Percentiles rank a stretch among this genome's conserved stretches.
Conservation (phyloP, 2,329 filamentous ascomycete genomes). For the Trichoderma polysporum region DNA sequence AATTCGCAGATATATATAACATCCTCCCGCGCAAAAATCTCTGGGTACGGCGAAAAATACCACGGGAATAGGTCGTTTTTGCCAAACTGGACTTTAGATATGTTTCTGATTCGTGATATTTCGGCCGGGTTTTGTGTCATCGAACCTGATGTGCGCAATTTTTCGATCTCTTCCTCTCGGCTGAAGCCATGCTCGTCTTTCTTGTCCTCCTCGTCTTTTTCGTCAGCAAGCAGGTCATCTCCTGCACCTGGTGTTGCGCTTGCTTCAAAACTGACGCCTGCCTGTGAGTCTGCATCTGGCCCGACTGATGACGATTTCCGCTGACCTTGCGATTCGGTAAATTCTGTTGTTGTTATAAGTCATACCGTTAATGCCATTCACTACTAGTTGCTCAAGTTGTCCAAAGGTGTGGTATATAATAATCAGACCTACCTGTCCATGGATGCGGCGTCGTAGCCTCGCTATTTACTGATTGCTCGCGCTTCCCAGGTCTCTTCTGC, state of each 20-base stretch:
- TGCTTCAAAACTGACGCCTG: conserved; percentile 43
- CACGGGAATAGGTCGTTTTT: conserved; percentile 89
- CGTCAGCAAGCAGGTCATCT: conserved; percentile 57
- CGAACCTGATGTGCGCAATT: conserved; percentile 87
- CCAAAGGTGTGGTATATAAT: background rate
- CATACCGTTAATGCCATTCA: background rate
- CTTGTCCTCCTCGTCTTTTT: conserved; percentile 46
- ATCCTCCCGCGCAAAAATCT: conserved; percentile 83
- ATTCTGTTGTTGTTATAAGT: conserved; percentile 38
- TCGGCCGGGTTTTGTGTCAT: conserved; percentile 99
- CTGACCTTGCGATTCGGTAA: conserved; percentile 48
- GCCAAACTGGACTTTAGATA: conserved; percentile 92
- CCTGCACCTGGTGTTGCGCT: conserved; percentile 44
- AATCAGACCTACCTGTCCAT: conserved; percentile 41
- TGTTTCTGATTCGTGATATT: conserved; percentile 91
- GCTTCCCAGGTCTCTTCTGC: conserved; percentile 55
- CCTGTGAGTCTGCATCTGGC: conserved; percentile 47
- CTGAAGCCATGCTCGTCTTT: conserved; percentile 61
- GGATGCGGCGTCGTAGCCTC: conserved; percentile 56
- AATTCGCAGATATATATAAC: conserved; percentile 97
- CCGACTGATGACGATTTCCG: conserved; percentile 45
- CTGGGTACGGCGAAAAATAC: conserved; percentile 98
- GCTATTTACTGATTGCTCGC: conserved; percentile 55
- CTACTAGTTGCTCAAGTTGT: background rate
- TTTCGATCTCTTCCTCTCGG: conserved; percentile 92